phyloP scores from a whole-genome alignment of 176 grass and related monocot species.

The Bonia amplexicaulis region DNA sequence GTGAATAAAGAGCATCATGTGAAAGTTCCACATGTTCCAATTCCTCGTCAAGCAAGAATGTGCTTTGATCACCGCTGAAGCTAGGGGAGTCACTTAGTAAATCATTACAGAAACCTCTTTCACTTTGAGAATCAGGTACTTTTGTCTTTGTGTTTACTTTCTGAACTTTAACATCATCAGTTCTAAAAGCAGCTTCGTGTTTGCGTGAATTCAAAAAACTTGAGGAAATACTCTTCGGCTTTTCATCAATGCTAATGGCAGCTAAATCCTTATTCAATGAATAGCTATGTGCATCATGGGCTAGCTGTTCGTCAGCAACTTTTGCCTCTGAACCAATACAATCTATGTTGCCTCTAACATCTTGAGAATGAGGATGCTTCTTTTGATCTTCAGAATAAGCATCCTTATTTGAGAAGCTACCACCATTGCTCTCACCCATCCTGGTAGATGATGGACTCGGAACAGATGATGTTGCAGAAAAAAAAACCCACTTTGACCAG shows the following conservation, averaged over 20 bases:
- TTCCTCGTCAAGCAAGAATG: slow-evolving; percentile 88
- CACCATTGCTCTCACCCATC: slow-evolving; percentile 21
- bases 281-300: slow-evolving; percentile 26
- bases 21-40: slow-evolving; percentile 44
- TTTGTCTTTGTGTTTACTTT: slow-evolving; percentile 40
- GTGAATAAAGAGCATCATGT: slow-evolving; percentile 32
- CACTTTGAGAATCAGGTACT: slow-evolving; percentile 26
- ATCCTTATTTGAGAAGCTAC: slow-evolving; percentile 29
- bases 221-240: slow-evolving; percentile 27
- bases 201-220: slow-evolving; percentile 16
- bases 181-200: slow-evolving; percentile 27
- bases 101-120: slow-evolving; percentile 27
- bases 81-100: slow-evolving; percentile 30
- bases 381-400: slow-evolving; percentile 35
- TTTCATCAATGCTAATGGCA: slow-evolving; percentile 19
- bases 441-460: slow-evolving; percentile 30
- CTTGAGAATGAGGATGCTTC: slow-evolving; percentile 25
- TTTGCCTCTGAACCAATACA: slow-evolving; percentile 16
- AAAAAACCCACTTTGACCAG: slow-evolving; percentile 60
- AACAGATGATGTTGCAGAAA: slow-evolving; percentile 32
- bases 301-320: slow-evolving; percentile 27
- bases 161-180: slow-evolving; percentile 26
- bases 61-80: slow-evolving; percentile 60
- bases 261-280: slow-evolving; percentile 34
- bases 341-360: slow-evolving; percentile 23